Percentiles rank a stretch among this genome's conserved stretches.
phyloP scores from a whole-genome alignment of 306 rosid species.

The Castanea mollissima region DNA sequence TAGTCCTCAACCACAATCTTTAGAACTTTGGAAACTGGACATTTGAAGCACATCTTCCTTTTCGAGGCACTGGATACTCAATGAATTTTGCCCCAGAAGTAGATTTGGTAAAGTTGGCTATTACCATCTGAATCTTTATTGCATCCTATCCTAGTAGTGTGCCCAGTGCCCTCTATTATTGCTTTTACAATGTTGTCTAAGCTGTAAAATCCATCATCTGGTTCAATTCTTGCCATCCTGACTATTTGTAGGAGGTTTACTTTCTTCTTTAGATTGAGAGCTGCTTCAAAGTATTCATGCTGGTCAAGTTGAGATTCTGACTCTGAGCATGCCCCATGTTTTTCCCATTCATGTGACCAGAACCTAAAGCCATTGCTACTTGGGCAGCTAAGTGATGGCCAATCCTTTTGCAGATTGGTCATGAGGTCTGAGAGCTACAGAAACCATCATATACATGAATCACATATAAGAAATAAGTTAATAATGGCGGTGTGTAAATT shows the following conservation, averaged over 20 bases:
- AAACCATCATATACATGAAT: no score
- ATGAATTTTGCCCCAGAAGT: constrained; percentile 44
- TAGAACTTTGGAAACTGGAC: constrained; percentile 49
- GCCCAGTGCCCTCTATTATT: constrained; percentile 45
- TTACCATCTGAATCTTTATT: constrained; percentile 42
- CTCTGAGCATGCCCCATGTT: constrained; percentile 78
- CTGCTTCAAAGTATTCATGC: constrained; percentile 55
- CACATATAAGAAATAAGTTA: no score
- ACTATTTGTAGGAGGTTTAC: constrained; percentile 52
- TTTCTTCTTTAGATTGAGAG: constrained; percentile 57
- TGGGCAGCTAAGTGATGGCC: constrained; percentile 91
- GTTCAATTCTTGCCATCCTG: constrained; percentile 50
- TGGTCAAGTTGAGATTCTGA: constrained; percentile 72
- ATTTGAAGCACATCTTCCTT: constrained; percentile 4
- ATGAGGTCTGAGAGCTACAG: neutral
- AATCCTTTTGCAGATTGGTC: constrained; percentile 41
- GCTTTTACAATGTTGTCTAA: constrained; percentile 37
- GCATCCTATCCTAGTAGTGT: constrained; percentile 56
- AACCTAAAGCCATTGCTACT: constrained; percentile 73
- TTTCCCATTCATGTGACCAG: constrained; percentile 89
- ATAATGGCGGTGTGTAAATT: no score
- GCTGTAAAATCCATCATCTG: constrained; percentile 60
- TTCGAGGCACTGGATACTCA: constrained; percentile 37
- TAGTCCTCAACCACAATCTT: neutral
- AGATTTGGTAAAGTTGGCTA: constrained; percentile 55